These are phyloP conservation scores for Pythium sukuiense DNA, from an alignment of 352 stramenopile species.

Conservation along the genomic window DNA sequence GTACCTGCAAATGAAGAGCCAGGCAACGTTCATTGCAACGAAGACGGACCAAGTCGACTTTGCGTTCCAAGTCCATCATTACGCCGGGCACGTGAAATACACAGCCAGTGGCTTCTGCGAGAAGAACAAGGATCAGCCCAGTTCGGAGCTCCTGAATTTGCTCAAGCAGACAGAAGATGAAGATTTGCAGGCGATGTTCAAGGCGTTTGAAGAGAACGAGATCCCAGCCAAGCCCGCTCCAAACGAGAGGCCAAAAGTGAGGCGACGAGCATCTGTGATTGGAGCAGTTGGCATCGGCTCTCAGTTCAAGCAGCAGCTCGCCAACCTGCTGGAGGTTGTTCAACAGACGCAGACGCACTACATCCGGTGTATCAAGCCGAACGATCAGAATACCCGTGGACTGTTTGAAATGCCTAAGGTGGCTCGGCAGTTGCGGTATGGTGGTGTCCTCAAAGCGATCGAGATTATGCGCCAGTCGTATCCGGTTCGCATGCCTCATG, in stretches of 20 bases:
- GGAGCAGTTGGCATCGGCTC: conserved; percentile 80
- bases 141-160: conserved; percentile 67
- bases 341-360: conserved; percentile 96
- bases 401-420: conserved; percentile 88
- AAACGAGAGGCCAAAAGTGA: conserved; percentile 48
- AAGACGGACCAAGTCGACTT: conserved; percentile 69
- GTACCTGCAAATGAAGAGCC: conserved; percentile 61
- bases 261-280: conserved; percentile 69
- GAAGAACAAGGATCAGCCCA: conserved; percentile 89
- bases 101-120: conserved; percentile 77
- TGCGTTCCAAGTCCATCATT: conserved; percentile 81
- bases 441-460: conserved; percentile 81
- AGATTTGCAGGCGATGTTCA: conserved; percentile 63
- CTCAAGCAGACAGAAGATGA: conserved; percentile 62
- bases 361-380: conserved; percentile 99
- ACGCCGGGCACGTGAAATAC: conserved; percentile 78
- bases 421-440: conserved; percentile 77
- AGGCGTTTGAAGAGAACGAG: conserved; percentile 67
- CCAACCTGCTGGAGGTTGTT: conserved; percentile 91
- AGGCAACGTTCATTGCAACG: conserved; percentile 60
- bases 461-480: conserved; percentile 86
- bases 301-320: conserved; percentile 94
- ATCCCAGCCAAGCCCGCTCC: conserved; percentile 16
- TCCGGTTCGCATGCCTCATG: conserved; percentile 73
- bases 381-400: conserved; percentile 90